These are phyloP conservation scores for Echria macrotheca DNA, from an alignment of 495 filamentous ascomycete species.

Conservation along the genomic window DNA sequence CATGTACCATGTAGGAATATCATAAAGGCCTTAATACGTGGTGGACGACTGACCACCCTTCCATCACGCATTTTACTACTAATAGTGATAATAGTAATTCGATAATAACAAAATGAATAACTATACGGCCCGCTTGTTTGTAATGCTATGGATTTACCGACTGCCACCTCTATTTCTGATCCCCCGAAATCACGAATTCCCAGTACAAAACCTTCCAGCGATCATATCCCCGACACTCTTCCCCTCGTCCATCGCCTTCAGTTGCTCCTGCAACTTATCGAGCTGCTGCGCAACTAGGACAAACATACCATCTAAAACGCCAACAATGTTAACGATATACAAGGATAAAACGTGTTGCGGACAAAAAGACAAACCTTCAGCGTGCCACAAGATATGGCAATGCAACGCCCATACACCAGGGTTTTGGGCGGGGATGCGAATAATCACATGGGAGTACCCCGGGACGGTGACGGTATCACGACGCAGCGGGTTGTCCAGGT, in stretches of 20 bases:
- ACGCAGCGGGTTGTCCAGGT: conserved; percentile 42
- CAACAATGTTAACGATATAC: background rate
- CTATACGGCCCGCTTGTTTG: too few relatives aligned
- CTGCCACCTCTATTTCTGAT: too few relatives aligned
- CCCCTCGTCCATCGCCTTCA: background rate
- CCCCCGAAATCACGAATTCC: too few relatives aligned
- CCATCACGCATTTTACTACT: too few relatives aligned
- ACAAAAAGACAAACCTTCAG: conserved; percentile 5
- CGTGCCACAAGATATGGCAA: conserved; percentile 51
- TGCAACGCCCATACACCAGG: conserved; percentile 49
- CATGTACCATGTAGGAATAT: too few relatives aligned
- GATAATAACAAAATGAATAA: too few relatives aligned
- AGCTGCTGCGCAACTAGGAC: conserved; percentile 1
- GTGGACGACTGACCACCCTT: too few relatives aligned
- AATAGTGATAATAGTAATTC: too few relatives aligned
- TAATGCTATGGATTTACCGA: too few relatives aligned
- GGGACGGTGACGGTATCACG: conserved; percentile 51
- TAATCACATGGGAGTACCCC: conserved; percentile 32
- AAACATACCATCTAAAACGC: conserved; percentile 4
- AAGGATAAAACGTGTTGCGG: background rate
- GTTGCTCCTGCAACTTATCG: background rate
- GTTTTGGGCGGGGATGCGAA: conserved; percentile 49
- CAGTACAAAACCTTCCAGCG: background rate
- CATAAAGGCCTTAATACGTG: too few relatives aligned
- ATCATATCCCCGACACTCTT: background rate